Conservation (phyloP, 345 rosid genomes). For the Bretschneidera sinensis region DNA sequence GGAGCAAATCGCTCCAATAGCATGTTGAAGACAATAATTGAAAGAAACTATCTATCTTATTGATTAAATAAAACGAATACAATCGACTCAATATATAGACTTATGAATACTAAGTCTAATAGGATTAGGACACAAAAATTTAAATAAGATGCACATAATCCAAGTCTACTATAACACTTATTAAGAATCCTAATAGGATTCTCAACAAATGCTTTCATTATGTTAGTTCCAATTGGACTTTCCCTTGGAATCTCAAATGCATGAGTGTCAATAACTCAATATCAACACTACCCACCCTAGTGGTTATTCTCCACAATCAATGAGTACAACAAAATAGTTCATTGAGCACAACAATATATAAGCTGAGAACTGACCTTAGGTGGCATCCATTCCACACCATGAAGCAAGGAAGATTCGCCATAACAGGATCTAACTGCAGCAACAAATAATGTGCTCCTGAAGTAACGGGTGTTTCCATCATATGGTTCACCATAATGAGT, state of each 20-base stretch:
- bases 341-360: constrained; percentile 2
- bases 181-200: too few relatives aligned
- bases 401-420: constrained; percentile 91
- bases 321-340: neutral
- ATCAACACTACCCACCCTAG: neutral
- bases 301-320: constrained; percentile 10
- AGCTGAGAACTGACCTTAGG: constrained; percentile 55
- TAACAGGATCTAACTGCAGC: constrained; percentile 95
- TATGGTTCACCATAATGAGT: constrained; percentile 99
- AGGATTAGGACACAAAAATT: too few relatives aligned
- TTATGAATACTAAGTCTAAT: too few relatives aligned
- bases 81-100: too few relatives aligned
- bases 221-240: neutral
- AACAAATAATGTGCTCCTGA: constrained; percentile 80
- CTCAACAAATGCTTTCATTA: too few relatives aligned
- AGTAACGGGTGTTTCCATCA: constrained; percentile 93
- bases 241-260: constrained; percentile 10
- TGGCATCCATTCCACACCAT: constrained; percentile 99
- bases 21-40: too few relatives aligned
- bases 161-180: too few relatives aligned
- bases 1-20: too few relatives aligned
- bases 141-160: too few relatives aligned
- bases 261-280: constrained; percentile 3
- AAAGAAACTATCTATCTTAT: too few relatives aligned
- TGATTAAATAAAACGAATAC: too few relatives aligned